These are phyloP conservation scores for Cryptococcus sp. DNA, from an alignment of 1,284 basidiomycete genomes.

Conservation along the genomic window DNA sequence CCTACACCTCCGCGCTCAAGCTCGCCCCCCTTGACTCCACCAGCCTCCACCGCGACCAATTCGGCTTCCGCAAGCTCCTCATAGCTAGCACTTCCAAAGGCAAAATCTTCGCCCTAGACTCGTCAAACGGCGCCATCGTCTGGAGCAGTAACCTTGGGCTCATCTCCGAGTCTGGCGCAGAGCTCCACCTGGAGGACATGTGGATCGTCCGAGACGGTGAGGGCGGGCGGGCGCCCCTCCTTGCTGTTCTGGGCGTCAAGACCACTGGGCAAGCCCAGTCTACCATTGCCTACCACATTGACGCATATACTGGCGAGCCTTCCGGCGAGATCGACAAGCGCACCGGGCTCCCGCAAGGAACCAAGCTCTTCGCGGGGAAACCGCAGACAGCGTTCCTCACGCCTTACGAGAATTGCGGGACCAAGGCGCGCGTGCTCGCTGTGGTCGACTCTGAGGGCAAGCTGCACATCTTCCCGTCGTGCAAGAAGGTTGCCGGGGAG, in stretches of 20 bases:
- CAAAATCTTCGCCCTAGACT: slow-evolving; percentile 79
- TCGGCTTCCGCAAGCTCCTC: slow-evolving; percentile 83
- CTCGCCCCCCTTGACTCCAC: slow-evolving; percentile 46
- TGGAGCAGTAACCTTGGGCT: slow-evolving; percentile 64
- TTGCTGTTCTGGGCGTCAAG: slow-evolving; percentile 39
- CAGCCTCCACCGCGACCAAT: slow-evolving; percentile 64
- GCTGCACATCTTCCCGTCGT: slow-evolving; percentile 47
- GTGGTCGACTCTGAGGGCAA: slow-evolving; percentile 31
- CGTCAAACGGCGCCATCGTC: slow-evolving; percentile 66
- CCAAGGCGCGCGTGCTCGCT: slow-evolving; percentile 37
- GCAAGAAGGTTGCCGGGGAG: slow-evolving; percentile 44
- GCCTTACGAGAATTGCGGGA: slow-evolving; percentile 44
- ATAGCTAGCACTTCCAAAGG: slow-evolving; percentile 69
- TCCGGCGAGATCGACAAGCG: slow-evolving; percentile 22
- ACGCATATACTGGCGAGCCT: slow-evolving; percentile 69
- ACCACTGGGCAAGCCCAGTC: slow-evolving; percentile 37
- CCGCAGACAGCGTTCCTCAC: slow-evolving; percentile 38
- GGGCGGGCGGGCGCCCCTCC: slow-evolving; percentile 29
- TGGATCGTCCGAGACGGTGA: slow-evolving; percentile 40
- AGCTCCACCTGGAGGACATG: slow-evolving; percentile 35
- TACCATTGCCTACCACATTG: slow-evolving; percentile 69
- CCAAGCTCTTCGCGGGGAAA: slow-evolving; percentile 33
- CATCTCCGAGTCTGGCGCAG: slow-evolving; percentile 26
- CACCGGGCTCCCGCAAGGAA: slow-evolving; percentile 32
- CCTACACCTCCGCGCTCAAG: slow-evolving; percentile 57